phyloP scores from a whole-genome alignment of 2,329 filamentous ascomycete species.

The Fusarium phyllophilum region DNA sequence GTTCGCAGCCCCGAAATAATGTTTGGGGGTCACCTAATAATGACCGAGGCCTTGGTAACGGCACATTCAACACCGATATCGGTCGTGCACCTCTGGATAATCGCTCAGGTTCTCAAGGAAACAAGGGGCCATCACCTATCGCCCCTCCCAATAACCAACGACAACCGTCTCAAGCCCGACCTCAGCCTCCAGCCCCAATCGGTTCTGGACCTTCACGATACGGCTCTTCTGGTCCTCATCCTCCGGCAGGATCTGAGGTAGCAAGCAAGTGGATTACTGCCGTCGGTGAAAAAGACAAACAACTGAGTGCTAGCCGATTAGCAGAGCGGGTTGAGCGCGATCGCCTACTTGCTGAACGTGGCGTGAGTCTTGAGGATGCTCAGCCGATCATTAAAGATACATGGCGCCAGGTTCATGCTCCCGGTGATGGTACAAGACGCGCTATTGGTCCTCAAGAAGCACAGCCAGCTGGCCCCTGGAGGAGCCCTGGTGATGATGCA shows the following conservation, averaged over 20 bases:
- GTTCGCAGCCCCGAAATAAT: constrained; percentile 67
- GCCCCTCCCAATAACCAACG: constrained; percentile 49
- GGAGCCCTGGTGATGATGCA: constrained; percentile 44
- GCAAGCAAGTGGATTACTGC: constrained; percentile 56
- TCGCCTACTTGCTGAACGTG: constrained; percentile 57
- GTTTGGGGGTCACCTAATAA: constrained; percentile 81
- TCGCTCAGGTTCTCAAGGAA: constrained; percentile 46
- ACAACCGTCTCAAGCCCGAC: constrained; percentile 41
- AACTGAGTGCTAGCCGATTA: constrained; percentile 52
- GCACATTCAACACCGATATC: constrained; percentile 75
- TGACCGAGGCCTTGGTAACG: constrained; percentile 79
- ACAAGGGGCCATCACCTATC: constrained; percentile 58
- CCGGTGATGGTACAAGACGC: constrained; percentile 51
- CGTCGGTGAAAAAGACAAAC: constrained; percentile 60
- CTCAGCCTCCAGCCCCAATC: constrained; percentile 47
- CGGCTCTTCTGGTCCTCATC: constrained; percentile 43
- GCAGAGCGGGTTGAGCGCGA: constrained; percentile 55
- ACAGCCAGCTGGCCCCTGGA: constrained; percentile 46
- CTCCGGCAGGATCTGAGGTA: constrained; percentile 47
- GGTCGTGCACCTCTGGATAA: constrained; percentile 56
- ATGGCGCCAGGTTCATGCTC: constrained; percentile 59
- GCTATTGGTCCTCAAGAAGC: constrained; percentile 39
- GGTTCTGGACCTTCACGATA: constrained; percentile 48
- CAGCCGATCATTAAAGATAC: constrained; percentile 63
- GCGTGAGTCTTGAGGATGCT: constrained; percentile 55